Evolutionary conservation across 768 basidiomycete species (phyloP), one percentile per base, ranked within the genome.

Genomic region (Kwoniella mangroviensis): DNA sequence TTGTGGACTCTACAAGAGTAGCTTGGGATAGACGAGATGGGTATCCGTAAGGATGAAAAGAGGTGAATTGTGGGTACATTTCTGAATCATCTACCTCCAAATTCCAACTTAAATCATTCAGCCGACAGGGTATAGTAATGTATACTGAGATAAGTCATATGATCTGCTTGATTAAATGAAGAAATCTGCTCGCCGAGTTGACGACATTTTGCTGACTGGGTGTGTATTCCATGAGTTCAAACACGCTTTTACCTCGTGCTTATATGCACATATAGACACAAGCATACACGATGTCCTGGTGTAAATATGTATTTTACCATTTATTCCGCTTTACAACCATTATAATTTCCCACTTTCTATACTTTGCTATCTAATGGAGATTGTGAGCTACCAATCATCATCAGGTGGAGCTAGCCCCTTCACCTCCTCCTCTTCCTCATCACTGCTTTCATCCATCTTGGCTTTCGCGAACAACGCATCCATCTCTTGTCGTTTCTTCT

Each of bases 391-490:
- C 79, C 79, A 80, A 71, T 84, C 78, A 43, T 82, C 82, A 63
- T 76, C 79, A 11, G 79, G 74, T 42, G 80, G 78, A 43, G 74
- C 73, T 1, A 75, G 34, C 2, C 76, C 74, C 52, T 66, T 65
- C 19, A 63, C 59, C 49, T 57, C 21, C 65, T 68, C 69, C 53
- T 80, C 82, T 22, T 81, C 79, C 41, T 81, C 81, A 64, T 81
- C 79, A 52, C 72, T 75, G 45, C 74, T 80, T 19, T 76, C 81
- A 41, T 80, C 82, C 63, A 77, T 73, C 68, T 84, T 80, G 13
- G 83, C 83, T 42, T 79, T 79, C 64, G 74, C 65, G 63, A 84
- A 85, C 63, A 85, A 60, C 19, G 54, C 70, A 62, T 83, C 82
- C 79, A 85, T 79, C 63, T 82, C 80, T 59, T 68, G 42, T 63